phyloP scores from a whole-genome alignment of 192 early-diverging fungal species.

The Backusella sp. region DNA sequence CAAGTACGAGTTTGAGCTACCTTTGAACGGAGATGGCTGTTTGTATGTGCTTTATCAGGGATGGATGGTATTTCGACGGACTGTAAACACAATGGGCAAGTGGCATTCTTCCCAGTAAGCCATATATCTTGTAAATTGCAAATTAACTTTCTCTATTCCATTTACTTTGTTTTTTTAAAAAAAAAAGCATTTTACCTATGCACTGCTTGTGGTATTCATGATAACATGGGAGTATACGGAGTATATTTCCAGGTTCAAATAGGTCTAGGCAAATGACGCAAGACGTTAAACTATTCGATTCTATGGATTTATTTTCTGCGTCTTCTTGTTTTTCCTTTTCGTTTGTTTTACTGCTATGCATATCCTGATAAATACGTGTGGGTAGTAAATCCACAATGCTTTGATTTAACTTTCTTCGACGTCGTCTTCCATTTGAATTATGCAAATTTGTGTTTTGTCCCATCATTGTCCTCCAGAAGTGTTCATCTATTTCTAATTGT shows the following conservation, averaged over 20 bases:
- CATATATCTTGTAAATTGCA: background rate
- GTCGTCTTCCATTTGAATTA: background rate
- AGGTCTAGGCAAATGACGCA: background rate
- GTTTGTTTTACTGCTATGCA: background rate
- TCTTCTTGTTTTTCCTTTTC: background rate
- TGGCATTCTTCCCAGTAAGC: background rate
- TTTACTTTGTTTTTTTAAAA: background rate
- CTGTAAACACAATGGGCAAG: background rate
- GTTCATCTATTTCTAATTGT: slow-evolving; percentile 6
- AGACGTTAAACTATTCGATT: background rate
- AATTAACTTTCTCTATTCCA: background rate
- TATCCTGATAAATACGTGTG: background rate
- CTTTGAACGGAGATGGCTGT: background rate
- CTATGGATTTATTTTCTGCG: background rate
- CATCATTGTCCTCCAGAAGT: background rate
- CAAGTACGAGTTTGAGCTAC: background rate
- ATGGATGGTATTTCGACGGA: background rate
- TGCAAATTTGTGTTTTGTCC: background rate
- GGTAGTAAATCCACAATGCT: background rate
- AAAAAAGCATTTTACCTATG: background rate
- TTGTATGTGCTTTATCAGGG: background rate
- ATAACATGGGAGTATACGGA: background rate
- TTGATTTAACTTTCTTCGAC: background rate
- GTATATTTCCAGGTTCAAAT: background rate
- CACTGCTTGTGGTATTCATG: background rate